phyloP scores from a whole-genome alignment of 1,284 basidiomycete species.

The Sutorius eximius region DNA sequence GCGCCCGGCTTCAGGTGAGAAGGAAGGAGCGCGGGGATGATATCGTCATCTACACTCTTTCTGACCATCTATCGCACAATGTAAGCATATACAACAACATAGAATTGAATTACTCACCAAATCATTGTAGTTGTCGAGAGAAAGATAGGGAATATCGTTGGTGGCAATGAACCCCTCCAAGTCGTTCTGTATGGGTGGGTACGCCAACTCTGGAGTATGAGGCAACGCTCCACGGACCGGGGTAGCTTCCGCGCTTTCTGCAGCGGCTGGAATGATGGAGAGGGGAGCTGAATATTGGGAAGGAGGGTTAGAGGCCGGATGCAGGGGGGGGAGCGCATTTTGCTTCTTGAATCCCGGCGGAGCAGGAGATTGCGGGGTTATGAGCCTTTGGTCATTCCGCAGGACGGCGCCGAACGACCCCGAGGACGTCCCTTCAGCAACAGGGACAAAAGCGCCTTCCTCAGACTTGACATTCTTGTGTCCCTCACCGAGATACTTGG shows the following conservation, averaged over 20 bases:
- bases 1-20: conserved; percentile 25
- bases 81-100: conserved; percentile 12
- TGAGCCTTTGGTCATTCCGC: conserved; percentile 7
- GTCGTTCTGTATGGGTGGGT: conserved; percentile 1
- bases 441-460: not conserved
- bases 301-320: not conserved
- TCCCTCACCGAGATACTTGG: conserved; percentile 15
- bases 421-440: not conserved
- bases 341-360: conserved; percentile 7
- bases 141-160: conserved; percentile 41
- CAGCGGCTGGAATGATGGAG: not conserved
- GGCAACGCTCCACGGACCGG: not conserved
- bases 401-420: not conserved
- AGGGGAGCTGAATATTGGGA: conserved; percentile 2
- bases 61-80: conserved; percentile 8
- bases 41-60: not conserved
- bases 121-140: conserved; percentile 26
- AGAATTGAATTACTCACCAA: conserved; percentile 14
- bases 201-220: conserved; percentile 24
- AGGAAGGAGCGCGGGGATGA: conserved; percentile 14
- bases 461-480: not conserved
- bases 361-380: not conserved
- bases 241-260: conserved; percentile 1
- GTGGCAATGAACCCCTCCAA: conserved; percentile 38
- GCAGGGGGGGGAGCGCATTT: not conserved